Evolutionary conservation across 306 rosid genomes (phyloP).

Genomic region (Citrullus mucosospermus): DNA sequence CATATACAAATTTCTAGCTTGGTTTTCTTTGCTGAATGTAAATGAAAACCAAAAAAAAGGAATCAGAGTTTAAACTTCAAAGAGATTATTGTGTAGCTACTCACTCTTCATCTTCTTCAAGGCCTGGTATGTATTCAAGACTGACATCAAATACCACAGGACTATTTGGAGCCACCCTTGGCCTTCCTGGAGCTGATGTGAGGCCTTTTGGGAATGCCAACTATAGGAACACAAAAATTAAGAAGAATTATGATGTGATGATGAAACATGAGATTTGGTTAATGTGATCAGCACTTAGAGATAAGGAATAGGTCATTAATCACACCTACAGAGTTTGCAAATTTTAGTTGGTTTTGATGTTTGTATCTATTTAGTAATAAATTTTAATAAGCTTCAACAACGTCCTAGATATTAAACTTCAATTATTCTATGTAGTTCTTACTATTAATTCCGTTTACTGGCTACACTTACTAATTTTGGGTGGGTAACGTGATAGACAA

Average conservation of each 20-base stretch:
- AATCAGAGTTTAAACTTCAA: not conserved
- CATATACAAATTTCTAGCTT: not conserved
- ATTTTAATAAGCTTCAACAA: no score
- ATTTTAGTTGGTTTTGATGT: no score
- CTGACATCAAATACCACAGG: slow-evolving; percentile 89
- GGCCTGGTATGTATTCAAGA: slow-evolving; percentile 83
- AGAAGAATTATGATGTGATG: not conserved
- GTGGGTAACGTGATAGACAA: no score
- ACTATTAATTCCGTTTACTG: not conserved
- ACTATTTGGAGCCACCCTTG: slow-evolving; percentile 91
- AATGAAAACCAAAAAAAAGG: not conserved
- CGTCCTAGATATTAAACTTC: no score
- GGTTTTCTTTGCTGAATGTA: not conserved
- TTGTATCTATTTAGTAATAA: no score
- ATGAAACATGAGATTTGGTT: not conserved
- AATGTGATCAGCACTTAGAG: not conserved
- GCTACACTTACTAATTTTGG: no score
- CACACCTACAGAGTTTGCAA: no score
- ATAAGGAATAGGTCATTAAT: not conserved
- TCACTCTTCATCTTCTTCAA: slow-evolving; percentile 65
- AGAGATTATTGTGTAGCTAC: not conserved
- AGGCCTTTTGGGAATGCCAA: slow-evolving; percentile 97
- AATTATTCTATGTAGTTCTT: not conserved
- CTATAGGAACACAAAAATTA: slow-evolving; percentile 22
- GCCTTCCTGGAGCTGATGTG: slow-evolving; percentile 93